These are phyloP conservation scores for Cronartium ribicola DNA, from an alignment of 1,284 basidiomycete species.

Conservation along the genomic window DNA sequence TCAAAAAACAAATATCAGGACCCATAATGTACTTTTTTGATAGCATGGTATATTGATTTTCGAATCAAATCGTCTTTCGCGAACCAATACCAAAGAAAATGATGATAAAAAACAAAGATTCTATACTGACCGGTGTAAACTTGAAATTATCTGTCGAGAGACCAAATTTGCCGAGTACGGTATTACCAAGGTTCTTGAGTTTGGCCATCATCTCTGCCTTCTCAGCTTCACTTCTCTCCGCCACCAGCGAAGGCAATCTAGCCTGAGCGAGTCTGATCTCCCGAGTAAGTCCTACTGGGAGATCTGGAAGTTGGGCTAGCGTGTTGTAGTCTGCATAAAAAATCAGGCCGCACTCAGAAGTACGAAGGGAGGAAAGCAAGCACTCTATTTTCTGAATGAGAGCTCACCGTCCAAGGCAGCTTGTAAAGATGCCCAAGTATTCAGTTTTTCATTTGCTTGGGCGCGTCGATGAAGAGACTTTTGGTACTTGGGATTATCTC, in stretches of 20 bases:
- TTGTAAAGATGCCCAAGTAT: constrained; percentile 74
- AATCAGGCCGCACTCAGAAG: background rate
- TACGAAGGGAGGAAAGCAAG: background rate
- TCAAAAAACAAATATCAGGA: background rate
- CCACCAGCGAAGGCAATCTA: constrained; percentile 63
- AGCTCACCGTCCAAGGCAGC: constrained; percentile 74
- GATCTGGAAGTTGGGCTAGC: constrained; percentile 63
- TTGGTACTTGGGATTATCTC: constrained; percentile 74
- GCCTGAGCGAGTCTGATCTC: constrained; percentile 58
- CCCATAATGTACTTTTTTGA: background rate
- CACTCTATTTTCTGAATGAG: background rate
- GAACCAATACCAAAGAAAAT: background rate
- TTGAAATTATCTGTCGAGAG: constrained; percentile 64
- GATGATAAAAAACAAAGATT: constrained; percentile 12
- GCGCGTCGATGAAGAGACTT: constrained; percentile 87
- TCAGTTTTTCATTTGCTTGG: constrained; percentile 70
- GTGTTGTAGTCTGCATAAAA: constrained; percentile 77
- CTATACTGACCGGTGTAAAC: constrained; percentile 61
- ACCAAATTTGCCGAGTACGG: constrained; percentile 67
- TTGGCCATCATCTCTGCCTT: constrained; percentile 89
- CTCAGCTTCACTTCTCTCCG: constrained; percentile 75
- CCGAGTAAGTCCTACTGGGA: constrained; percentile 58
- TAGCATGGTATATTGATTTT: no score
- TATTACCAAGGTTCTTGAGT: constrained; percentile 87
- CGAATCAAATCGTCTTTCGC: background rate